Evolutionary conservation across 78 protist species (phyloP), one percentile per base, ranked within the genome.

Genomic region (Dictyostelium brefeldianum): DNA sequence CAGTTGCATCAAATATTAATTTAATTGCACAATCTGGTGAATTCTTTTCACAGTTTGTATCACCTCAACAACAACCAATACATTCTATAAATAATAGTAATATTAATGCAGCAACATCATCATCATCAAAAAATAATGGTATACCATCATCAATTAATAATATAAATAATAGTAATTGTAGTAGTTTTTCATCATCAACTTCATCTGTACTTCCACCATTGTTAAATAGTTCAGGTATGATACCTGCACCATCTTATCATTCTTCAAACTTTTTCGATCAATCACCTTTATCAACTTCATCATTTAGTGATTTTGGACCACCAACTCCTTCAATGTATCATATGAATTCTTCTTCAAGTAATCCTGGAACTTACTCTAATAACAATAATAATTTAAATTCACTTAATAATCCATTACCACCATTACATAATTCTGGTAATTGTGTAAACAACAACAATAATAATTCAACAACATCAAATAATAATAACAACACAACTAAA

Each of bases 301-400:
- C 43, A 12, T 87, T 87, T 22, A 64, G 29, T 77, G 93, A 87
- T 51, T 87, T 87, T 62, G 93, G 93, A 20, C 93, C 93, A 65
- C 93, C 93, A 12, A 47, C 93, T 18, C 80, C 93, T 0, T 87
- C 93, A 41, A 15, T 85, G 20, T 64, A 67, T 31, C 74, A 74
- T 54, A 36, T 51, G 20, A 22, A 15, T 50, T 36, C 56, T 20
- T n/a, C n/a, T 10, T 8, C 47, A 22, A 48, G 47, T 48, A 75
- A 75, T 25, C 46, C 67, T 25, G 81, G 81, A 25, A 71, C 79
- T 15, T 67, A 29, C 31, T 15, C 31, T 27, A 70, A 70, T 31
- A 70, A 70, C 29, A 36, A 27, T 15, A 69, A 69, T 69, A 69
- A 31, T n/a, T n/a, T n/a, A n/a, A n/a, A n/a, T n/a, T n/a, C n/a